Evolutionary conservation across 2,329 filamentous ascomycete genomes (phyloP), one percentile per base, ranked within the genome.

Genomic region (Elsinoe batatas): DNA sequence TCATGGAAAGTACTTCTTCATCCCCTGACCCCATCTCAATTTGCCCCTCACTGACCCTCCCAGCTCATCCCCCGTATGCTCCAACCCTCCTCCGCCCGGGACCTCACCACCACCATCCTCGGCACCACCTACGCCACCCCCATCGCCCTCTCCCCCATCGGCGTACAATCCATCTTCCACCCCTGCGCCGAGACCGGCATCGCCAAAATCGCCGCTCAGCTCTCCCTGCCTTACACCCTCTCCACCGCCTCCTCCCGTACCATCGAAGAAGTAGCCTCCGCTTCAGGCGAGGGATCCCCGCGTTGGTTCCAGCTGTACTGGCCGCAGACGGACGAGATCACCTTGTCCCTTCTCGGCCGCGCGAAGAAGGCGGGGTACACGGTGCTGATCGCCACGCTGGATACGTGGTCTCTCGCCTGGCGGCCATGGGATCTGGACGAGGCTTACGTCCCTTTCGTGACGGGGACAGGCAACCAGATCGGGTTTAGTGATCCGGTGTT

Each of bases 241-340:
- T 83, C 79, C 58, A 88, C 85, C 1, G 84, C 85, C 1, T 77
- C 81, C 2, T 78, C 78, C 1, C 74, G 77, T 32, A 78, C 77
- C 0, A 84, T 88, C 57, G 84, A 88, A 65, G 79, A 88, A 50
- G 78, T 87, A 0, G 83, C 81, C 0, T 64, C 72, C 6, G 81
- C 80, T 0, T 81, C 77, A 51, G 78, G 77, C 0, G 69, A 77
- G 4, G 58, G 61, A 15, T 63, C 60, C 1, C 73, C 77, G 32
- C 72, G 83, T 10, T 90, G 84, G 83, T 90, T 78, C 65, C 86
- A 90, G 65, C 76, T 90, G 0, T 90, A 90, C 70, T 88, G 84
- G 83, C 85, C 85, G 0, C 71, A 74, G 75, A 78, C 80, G 55
- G 77, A 88, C 53, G 79, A 83, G 2, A 72, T 88, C 55, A 88